Conservation (phyloP, 805 yeast genomes). For the Candida loeiensis region DNA sequence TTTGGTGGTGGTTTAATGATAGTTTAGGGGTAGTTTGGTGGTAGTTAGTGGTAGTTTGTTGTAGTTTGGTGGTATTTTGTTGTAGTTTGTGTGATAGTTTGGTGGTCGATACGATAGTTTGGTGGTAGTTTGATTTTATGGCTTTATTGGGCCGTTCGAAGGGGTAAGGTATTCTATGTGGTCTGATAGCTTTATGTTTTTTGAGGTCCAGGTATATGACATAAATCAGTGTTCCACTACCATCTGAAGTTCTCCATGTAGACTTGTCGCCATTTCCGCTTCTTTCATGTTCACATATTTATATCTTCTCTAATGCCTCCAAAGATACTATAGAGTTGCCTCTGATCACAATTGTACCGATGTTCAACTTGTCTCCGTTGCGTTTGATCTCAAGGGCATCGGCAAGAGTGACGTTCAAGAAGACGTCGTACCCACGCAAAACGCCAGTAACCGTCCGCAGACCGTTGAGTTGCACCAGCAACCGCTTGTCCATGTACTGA, state of each 20-base stretch:
- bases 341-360: conserved; percentile 71
- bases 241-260: too few relatives aligned
- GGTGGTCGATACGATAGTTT: not conserved
- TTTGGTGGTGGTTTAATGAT: too few relatives aligned
- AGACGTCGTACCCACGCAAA: conserved; percentile 81
- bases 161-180: too few relatives aligned
- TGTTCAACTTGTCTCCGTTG: conserved; percentile 47
- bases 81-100: not conserved
- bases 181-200: too few relatives aligned
- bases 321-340: conserved; percentile 76
- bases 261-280: too few relatives aligned
- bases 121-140: too few relatives aligned
- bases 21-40: not conserved
- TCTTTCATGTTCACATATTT: conserved; percentile 11
- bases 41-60: not conserved
- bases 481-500: conserved; percentile 74
- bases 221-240: too few relatives aligned
- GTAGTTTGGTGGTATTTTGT: not conserved
- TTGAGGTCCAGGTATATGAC: too few relatives aligned
- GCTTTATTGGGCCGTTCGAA: too few relatives aligned
- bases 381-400: conserved; percentile 62
- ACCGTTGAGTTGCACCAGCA: conserved; percentile 75
- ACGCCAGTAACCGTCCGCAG: conserved; percentile 75
- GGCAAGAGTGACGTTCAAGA: conserved; percentile 66
- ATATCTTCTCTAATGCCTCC: conserved; percentile 45